Evolutionary conservation across 2,329 filamentous ascomycete genomes (phyloP).

Genomic region (Seiridium cupressi): DNA sequence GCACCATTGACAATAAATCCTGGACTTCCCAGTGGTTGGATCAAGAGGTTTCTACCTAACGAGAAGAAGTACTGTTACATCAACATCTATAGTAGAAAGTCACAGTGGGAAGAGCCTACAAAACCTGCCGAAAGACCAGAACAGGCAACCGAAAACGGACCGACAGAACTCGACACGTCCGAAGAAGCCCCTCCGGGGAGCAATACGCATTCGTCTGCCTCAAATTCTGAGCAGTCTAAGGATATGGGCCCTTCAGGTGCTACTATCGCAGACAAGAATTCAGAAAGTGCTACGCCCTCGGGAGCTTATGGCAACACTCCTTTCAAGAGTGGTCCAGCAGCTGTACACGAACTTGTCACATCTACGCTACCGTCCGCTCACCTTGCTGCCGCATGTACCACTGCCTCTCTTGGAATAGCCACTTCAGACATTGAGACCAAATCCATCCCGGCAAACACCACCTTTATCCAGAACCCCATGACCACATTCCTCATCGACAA

Average conservation of each 20-base stretch:
- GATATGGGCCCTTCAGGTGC: no score
- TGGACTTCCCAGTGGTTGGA: background rate
- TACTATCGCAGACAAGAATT: no score
- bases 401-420: background rate
- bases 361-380: no score
- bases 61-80: background rate
- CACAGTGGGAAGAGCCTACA: background rate
- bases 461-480: slow-evolving; percentile 22
- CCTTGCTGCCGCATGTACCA: background rate
- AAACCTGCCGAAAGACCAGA: background rate
- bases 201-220: background rate
- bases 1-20: background rate
- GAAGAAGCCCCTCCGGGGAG: background rate
- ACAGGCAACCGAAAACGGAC: background rate
- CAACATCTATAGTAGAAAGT: background rate
- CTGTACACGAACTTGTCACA: no score
- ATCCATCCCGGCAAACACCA: background rate
- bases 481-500: slow-evolving; percentile 24
- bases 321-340: no score
- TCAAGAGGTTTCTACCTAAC: background rate
- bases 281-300: no score
- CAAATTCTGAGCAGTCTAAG: no score
- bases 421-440: background rate
- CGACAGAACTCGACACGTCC: background rate
- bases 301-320: no score